phyloP scores from a whole-genome alignment of 371 early-diverging fungal genomes.

The Phascolomyces articulosus region DNA sequence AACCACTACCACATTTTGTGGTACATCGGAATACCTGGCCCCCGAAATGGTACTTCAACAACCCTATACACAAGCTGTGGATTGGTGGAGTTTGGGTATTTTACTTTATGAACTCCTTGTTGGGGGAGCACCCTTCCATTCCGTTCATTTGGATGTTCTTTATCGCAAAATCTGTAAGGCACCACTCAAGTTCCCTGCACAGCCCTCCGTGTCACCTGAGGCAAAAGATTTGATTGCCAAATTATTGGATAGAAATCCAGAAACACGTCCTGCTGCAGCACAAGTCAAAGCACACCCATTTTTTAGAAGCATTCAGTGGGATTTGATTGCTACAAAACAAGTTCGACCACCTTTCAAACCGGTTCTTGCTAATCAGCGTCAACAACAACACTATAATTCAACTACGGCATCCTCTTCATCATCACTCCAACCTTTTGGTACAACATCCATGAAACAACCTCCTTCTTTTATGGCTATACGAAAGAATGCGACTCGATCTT shows the following conservation, averaged over 20 bases:
- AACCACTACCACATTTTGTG: conserved; percentile 75
- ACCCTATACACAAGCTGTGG: conserved; percentile 79
- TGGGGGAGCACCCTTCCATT: conserved; percentile 90
- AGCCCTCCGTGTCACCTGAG: conserved; percentile 48
- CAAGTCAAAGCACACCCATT: conserved; percentile 79
- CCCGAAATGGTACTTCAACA: conserved; percentile 88
- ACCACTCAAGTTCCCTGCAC: conserved; percentile 23
- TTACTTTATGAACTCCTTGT: conserved; percentile 91
- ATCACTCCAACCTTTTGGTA: conserved; percentile 3
- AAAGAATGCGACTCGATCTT: conserved; percentile 7
- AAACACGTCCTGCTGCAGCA: conserved; percentile 59
- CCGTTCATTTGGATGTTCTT: conserved; percentile 78
- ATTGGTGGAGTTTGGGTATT: conserved; percentile 99
- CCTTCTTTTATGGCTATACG: conserved; percentile 18
- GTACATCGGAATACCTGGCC: conserved; percentile 97
- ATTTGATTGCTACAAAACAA: conserved; percentile 58
- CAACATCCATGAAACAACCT: conserved; percentile 10
- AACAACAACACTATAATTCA: neutral
- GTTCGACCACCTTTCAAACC: conserved; percentile 62
- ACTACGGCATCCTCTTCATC: neutral
- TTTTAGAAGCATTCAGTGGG: conserved; percentile 78
- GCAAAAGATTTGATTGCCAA: conserved; percentile 71
- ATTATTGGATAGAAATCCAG: conserved; percentile 77
- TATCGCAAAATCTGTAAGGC: conserved; percentile 81
- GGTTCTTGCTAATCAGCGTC: conserved; percentile 5